Percentiles rank a stretch among this genome's conserved stretches.
phyloP scores from a whole-genome alignment of 2,329 filamentous ascomycete species.

The Tolypocladium tropicale region DNA sequence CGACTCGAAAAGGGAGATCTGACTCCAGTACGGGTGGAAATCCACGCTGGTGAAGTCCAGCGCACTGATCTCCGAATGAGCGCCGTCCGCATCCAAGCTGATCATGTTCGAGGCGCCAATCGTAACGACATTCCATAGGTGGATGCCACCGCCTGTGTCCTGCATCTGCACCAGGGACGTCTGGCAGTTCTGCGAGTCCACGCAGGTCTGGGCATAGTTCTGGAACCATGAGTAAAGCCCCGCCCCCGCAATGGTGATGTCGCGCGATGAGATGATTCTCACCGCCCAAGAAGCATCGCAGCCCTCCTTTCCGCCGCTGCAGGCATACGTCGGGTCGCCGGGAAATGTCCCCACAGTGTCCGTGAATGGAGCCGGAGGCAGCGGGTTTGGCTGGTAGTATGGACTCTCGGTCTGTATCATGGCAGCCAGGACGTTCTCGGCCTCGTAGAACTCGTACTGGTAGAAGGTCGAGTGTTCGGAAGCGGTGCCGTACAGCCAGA shows the following conservation, averaged over 20 bases:
- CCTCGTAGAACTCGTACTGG: conserved; percentile 35
- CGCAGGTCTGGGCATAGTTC: conserved; percentile 11
- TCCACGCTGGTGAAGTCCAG: conserved; percentile 16
- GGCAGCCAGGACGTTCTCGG: conserved; percentile 43
- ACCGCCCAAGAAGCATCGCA: conserved; percentile 15
- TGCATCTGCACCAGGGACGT: conserved; percentile 11
- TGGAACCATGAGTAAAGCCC: conserved; percentile 17
- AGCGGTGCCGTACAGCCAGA: neutral
- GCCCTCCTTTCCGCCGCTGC: neutral
- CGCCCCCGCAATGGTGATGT: conserved; percentile 12
- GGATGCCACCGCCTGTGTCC: conserved; percentile 13
- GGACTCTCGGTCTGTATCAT: conserved; percentile 57
- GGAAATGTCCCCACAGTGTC: neutral
- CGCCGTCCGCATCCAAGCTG: conserved; percentile 13
- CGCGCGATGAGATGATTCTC: conserved; percentile 5
- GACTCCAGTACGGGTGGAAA: conserved; percentile 17
- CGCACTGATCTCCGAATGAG: conserved; percentile 14
- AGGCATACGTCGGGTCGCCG: conserved; percentile 1
- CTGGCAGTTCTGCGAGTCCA: conserved; percentile 11
- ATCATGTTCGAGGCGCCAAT: conserved; percentile 20
- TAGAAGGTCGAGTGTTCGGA: conserved; percentile 41
- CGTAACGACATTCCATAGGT: conserved; percentile 18
- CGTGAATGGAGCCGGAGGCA: conserved; percentile 10
- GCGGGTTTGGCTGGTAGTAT: conserved; percentile 16
- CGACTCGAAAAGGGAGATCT: conserved; percentile 14